Evolutionary conservation across 768 basidiomycete species (phyloP), one percentile per base, ranked within the genome.

Genomic region (Mycena amicta): DNA sequence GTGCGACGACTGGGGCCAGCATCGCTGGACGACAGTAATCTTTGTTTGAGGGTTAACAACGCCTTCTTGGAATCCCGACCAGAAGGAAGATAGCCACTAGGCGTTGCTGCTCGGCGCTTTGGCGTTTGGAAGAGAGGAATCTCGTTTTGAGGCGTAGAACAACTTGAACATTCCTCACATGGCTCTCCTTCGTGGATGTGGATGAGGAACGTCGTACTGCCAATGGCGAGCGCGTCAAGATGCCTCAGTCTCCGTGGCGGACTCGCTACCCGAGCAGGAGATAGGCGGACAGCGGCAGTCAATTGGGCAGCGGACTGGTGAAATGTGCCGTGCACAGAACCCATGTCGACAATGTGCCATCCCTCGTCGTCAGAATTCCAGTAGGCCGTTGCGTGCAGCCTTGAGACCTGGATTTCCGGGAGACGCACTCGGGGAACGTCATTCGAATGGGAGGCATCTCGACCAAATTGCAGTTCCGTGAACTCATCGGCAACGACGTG

Each of bases 281-380:
- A 92, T 46, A 93, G 74, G 47, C 89, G 81, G 47, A 68, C 62
- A 37, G 72, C 68, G 46, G 66, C 53, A 12, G 70, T 45, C 29
- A 68, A 60, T 22, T 49, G 47, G 11, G 43, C 43, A 20, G 70
- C 72, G n/a, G 71, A 64, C 43, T 70, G 72, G 56, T 90, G 55
- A 68, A 86, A 93, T 0, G 92, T 93, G 3, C 92, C 92, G 62
- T 94, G 92, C 70, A 86, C 88, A 52, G 89, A 90, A 11, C 90
- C 92, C 86, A 90, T 90, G 68, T 94, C 92, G 11, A 92, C 90
- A 28, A 90, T 74, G 2, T 82, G 80, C 91, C 91, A 93, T 56
- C 83, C 81, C 15, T 72, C 70, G 30, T 74, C 73, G 43, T 45
- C 43, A 45, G 43, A 45, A 68, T 92, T 86, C 87, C 86, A 92